Evolutionary conservation across 139 green algal genomes (phyloP).

Genomic region (Chlorella vulgaris): DNA sequence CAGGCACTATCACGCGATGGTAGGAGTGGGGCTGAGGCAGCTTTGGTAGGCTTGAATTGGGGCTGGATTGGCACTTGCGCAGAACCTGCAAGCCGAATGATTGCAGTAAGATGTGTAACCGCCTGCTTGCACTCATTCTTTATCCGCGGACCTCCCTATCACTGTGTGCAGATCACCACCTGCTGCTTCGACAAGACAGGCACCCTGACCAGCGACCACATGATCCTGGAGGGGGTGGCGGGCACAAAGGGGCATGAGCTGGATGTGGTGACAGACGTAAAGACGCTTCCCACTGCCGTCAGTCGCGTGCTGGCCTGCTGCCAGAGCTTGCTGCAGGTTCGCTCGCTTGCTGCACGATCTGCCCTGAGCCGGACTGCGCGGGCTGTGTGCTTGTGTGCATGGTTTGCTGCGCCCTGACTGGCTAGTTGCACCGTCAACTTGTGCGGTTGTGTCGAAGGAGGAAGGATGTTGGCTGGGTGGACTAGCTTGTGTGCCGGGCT

Average conservation of each 20-base stretch:
- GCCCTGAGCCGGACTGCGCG: too few relatives aligned
- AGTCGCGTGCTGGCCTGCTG: conserved; percentile 83
- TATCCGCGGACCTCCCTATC: neutral
- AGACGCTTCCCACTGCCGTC: conserved; percentile 13
- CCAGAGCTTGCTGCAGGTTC: conserved; percentile 85
- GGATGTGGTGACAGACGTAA: neutral
- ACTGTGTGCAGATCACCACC: conserved; percentile 65
- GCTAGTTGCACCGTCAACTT: too few relatives aligned
- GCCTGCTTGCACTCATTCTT: neutral
- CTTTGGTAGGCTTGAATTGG: neutral
- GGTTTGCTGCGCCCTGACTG: too few relatives aligned
- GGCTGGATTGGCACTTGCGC: too few relatives aligned
- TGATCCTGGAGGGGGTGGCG: conserved; percentile 83
- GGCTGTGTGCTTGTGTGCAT: too few relatives aligned
- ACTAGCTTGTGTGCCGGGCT: conserved; percentile 12
- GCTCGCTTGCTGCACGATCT: too few relatives aligned
- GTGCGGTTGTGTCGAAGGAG: too few relatives aligned
- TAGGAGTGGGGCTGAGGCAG: neutral
- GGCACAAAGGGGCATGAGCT: conserved; percentile 30
- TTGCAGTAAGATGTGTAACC: too few relatives aligned
- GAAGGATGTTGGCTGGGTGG: neutral
- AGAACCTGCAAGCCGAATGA: too few relatives aligned
- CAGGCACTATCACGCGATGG: neutral
- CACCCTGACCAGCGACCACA: conserved; percentile 94
- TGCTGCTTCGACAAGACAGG: conserved; percentile 99